phyloP scores from a whole-genome alignment of 768 basidiomycete species.

The Suillus alpinus region DNA sequence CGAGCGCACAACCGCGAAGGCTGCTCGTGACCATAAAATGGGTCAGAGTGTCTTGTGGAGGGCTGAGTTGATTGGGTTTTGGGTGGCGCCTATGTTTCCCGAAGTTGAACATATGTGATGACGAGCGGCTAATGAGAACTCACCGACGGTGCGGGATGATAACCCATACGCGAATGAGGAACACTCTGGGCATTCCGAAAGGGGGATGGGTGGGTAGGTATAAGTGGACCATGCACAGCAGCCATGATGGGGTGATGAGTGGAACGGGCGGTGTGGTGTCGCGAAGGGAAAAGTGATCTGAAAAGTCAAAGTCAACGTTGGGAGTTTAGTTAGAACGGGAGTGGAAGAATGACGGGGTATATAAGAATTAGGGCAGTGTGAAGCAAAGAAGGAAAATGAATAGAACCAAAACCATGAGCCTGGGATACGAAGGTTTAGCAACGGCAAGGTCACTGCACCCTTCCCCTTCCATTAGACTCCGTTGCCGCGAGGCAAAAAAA shows the following conservation, averaged over 20 bases:
- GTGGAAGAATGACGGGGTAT: conserved; percentile 3
- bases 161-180: conserved; percentile 23
- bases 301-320: not conserved
- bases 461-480: conserved; percentile 14
- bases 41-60: conserved; percentile 19
- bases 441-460: conserved; percentile 7
- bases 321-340: conserved; percentile 5
- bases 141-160: conserved; percentile 27
- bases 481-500: conserved; percentile 8
- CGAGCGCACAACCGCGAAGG: conserved; percentile 67
- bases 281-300: conserved; percentile 7
- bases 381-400: conserved; percentile 6
- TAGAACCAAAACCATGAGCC: conserved; percentile 5
- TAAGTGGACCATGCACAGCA: conserved; percentile 29
- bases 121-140: conserved; percentile 4
- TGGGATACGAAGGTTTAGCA: conserved; percentile 10
- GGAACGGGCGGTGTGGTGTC: conserved; percentile 13
- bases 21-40: conserved; percentile 62
- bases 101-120: not conserved
- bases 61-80: conserved; percentile 33
- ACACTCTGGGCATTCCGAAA: conserved; percentile 24
- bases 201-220: conserved; percentile 27
- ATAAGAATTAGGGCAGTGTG: conserved; percentile 4
- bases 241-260: conserved; percentile 18
- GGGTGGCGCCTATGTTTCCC: conserved; percentile 17